These are phyloP conservation scores for Phytophthora ramorum DNA, from an alignment of 352 stramenopile genomes.

Conservation along the genomic window DNA sequence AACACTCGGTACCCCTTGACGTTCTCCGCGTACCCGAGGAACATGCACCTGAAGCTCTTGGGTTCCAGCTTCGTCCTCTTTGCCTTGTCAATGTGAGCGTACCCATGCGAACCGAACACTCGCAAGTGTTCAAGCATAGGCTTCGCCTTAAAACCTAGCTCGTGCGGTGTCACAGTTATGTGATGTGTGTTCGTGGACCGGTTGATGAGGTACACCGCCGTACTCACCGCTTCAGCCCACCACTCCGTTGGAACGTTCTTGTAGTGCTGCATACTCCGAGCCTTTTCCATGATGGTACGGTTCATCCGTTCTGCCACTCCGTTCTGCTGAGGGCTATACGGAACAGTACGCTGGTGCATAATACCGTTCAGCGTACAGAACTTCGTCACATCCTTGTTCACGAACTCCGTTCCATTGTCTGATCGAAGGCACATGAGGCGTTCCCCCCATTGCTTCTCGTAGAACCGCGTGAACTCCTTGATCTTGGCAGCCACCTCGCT, in stretches of 20 bases:
- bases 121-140: constrained; percentile 16
- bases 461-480: constrained; percentile 5
- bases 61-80: constrained; percentile 26
- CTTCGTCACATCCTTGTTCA: constrained; percentile 11
- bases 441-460: constrained; percentile 19
- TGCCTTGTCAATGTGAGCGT: constrained; percentile 19
- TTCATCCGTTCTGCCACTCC: constrained; percentile 19
- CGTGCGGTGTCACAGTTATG: constrained; percentile 13
- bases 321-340: constrained; percentile 22
- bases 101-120: constrained; percentile 32
- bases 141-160: constrained; percentile 9
- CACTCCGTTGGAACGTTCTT: constrained; percentile 17
- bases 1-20: constrained; percentile 23
- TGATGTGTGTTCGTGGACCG: constrained; percentile 1
- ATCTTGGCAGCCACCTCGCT: constrained; percentile 16
- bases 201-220: constrained; percentile 33
- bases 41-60: constrained; percentile 28
- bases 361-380: background rate
- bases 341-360: constrained; percentile 6
- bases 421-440: constrained; percentile 14
- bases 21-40: constrained; percentile 19
- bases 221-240: constrained; percentile 39
- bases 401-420: constrained; percentile 32
- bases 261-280: constrained; percentile 30
- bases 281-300: constrained; percentile 30